phyloP scores from a whole-genome alignment of 2,329 filamentous ascomycete genomes.

The Ophiostoma tasmaniense region DNA sequence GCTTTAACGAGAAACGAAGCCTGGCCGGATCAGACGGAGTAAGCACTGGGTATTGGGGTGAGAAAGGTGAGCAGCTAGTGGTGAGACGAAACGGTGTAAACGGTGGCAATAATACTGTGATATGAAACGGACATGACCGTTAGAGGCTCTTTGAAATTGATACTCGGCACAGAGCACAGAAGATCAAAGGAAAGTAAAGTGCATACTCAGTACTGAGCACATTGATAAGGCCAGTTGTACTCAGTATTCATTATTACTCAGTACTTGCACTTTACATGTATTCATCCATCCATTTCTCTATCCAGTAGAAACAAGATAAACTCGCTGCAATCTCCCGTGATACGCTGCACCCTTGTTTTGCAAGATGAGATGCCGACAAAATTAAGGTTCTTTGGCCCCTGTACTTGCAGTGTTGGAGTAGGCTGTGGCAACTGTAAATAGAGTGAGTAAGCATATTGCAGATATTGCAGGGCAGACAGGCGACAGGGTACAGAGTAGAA shows the following conservation, averaged over 20 bases:
- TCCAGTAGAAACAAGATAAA: neutral
- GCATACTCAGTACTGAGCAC: too few relatives aligned
- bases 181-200: too few relatives aligned
- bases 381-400: neutral
- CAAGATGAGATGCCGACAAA: conserved; percentile 1
- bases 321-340: neutral
- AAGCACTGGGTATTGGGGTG: conserved; percentile 6
- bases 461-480: neutral
- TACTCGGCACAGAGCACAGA: too few relatives aligned
- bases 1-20: neutral
- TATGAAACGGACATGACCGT: neutral
- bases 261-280: neutral
- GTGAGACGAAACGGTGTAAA: neutral
- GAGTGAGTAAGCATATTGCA: neutral
- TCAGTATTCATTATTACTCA: too few relatives aligned
- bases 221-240: too few relatives aligned
- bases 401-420: neutral
- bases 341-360: neutral
- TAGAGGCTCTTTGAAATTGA: neutral
- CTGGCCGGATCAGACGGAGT: neutral
- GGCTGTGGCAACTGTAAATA: neutral
- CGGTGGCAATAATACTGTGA: neutral
- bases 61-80: neutral
- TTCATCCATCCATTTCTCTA: too few relatives aligned
- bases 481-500: neutral